Evolutionary conservation across 139 green algal species (phyloP), one percentile per base, ranked within the genome.

Genomic region (Eudorina sp.): DNA sequence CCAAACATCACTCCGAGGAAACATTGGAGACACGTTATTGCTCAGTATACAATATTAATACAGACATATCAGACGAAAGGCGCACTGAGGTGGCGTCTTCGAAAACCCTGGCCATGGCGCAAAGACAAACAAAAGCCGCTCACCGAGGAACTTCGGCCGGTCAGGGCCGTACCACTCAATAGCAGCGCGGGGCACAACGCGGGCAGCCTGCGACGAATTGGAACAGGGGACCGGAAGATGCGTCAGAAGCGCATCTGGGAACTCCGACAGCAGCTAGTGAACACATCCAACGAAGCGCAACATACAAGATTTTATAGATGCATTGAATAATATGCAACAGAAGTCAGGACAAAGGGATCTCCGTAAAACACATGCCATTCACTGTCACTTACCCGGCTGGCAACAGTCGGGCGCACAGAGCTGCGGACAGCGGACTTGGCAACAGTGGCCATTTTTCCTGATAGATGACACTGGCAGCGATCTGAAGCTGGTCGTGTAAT

Each of bases 161-260:
- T 97, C 91, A 23, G 93, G 94, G 84, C 93, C 94, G 86, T 96
- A 96, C 64, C 89, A 96, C 93, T 97, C 94, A 38, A 96, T 90
- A 46, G 94, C 91, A 77, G 94, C 94, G 75, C 91, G 89, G 79
- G 94, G 94, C 64, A 96, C 94, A 74, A 94, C 89, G 68, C 84
- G 69, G 87, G 88, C 90, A 69, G 84, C 84, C 93, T 94, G 90
- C 88, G 83, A 11, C 4, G n/a, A n/a, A n/a, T n/a, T n/a, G 48
- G 48, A 9, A 55, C 48, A 55, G 48, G 48, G n/a, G n/a, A n/a
- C n/a, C n/a, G n/a, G n/a, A n/a, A n/a, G n/a, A n/a, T n/a, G n/a
- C n/a, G n/a, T n/a, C n/a, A n/a, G n/a, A n/a, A n/a, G n/a, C n/a
- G n/a, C n/a, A n/a, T n/a, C n/a, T n/a, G n/a, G n/a, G n/a, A n/a